phyloP scores from a whole-genome alignment of 148 eudicot species.

The Dianthus caryophyllus region DNA sequence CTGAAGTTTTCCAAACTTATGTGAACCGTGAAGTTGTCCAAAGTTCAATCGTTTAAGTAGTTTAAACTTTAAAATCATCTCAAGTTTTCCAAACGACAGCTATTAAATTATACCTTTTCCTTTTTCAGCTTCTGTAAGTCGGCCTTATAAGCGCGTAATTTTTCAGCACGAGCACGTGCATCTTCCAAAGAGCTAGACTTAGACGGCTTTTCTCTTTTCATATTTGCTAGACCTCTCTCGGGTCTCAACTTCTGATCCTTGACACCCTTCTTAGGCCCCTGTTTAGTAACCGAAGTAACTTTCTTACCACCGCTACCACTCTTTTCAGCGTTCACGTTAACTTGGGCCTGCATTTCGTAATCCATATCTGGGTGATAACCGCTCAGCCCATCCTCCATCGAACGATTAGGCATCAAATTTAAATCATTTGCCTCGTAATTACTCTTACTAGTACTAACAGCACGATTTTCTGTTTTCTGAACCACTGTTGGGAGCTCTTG shows the following conservation, averaged over 20 bases:
- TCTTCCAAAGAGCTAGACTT: conserved; percentile 75
- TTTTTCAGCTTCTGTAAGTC: conserved; percentile 90
- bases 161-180: conserved; percentile 96
- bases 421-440: conserved; percentile 70
- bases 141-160: conserved; percentile 76
- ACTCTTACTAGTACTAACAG: conserved; percentile 24
- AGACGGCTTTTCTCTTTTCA: conserved; percentile 59
- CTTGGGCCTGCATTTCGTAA: conserved; percentile 57
- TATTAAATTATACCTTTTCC: conserved; percentile 57
- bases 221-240: conserved; percentile 46
- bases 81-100: too few relatives aligned
- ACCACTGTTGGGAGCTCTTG: conserved; percentile 45
- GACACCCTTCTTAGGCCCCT: conserved; percentile 42
- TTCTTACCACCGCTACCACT: conserved; percentile 33
- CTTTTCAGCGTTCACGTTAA: conserved; percentile 26
- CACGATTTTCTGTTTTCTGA: conserved; percentile 35
- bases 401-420: conserved; percentile 76
- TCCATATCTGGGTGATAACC: conserved; percentile 67
- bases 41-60: too few relatives aligned
- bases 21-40: too few relatives aligned
- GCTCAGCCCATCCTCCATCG: conserved; percentile 32
- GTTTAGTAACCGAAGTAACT: conserved; percentile 36
- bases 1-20: too few relatives aligned
- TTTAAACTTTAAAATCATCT: too few relatives aligned
- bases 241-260: conserved; percentile 50